phyloP scores from a whole-genome alignment of 1,139 yeast species.

The Torulaspora globosa region DNA sequence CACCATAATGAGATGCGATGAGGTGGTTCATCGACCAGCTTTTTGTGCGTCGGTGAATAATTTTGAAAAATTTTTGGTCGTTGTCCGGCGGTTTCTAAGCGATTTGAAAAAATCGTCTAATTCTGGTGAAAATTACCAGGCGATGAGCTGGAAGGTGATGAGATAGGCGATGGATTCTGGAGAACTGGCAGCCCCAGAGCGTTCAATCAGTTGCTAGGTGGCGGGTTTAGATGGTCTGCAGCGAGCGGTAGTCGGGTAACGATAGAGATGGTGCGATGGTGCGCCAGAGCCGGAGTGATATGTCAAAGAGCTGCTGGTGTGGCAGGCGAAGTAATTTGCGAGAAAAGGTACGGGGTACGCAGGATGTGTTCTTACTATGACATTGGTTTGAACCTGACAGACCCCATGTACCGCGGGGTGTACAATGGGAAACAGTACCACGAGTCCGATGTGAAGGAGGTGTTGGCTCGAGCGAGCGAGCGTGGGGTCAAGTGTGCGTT shows the following conservation, averaged over 20 bases:
- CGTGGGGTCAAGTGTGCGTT: constrained; percentile 67
- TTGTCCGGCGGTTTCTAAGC: constrained; percentile 10
- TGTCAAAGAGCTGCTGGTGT: background rate
- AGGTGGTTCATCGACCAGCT: constrained; percentile 6
- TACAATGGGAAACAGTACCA: constrained; percentile 72
- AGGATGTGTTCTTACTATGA: constrained; percentile 32
- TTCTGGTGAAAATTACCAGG: background rate
- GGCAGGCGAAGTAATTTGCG: too few relatives aligned
- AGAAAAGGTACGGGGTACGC: background rate
- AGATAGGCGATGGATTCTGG: constrained; percentile 1
- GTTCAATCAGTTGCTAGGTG: background rate
- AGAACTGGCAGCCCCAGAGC: background rate
- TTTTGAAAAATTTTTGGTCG: constrained; percentile 15
- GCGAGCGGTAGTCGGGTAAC: background rate
- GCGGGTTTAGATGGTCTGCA: background rate
- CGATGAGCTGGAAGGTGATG: constrained; percentile 6
- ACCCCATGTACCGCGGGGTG: constrained; percentile 76
- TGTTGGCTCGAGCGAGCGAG: constrained; percentile 61
- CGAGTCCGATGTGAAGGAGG: constrained; percentile 58
- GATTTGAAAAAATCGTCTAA: constrained; percentile 5
- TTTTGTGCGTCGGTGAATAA: constrained; percentile 14
- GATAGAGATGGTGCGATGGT: background rate
- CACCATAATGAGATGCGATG: constrained; percentile 8
- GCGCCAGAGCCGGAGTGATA: background rate
- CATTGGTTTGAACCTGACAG: constrained; percentile 81